Percentiles rank a stretch among this genome's conserved stretches.
Conservation (phyloP, 176 grass and related monocot species). For the Bonia amplexicaulis region DNA sequence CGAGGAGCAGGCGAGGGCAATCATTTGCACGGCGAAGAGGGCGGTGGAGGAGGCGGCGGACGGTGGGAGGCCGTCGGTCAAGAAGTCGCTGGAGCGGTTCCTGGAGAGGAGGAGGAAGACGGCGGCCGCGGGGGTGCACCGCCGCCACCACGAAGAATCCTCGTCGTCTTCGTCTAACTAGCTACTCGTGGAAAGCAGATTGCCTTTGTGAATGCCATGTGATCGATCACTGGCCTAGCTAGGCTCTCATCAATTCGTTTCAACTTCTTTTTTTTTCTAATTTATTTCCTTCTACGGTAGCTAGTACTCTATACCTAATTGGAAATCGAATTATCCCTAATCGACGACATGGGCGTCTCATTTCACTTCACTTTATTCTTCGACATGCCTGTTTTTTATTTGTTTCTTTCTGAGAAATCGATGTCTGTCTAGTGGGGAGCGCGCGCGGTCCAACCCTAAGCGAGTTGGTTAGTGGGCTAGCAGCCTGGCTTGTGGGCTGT, state of each 20-base stretch:
- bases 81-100: slow-evolving; percentile 33
- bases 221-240: not conserved
- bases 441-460: too few species aligned
- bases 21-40: not conserved
- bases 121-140: not conserved
- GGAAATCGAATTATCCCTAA: not conserved
- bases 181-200: not conserved
- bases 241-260: not conserved
- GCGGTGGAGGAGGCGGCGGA: not conserved
- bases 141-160: not conserved
- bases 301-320: not conserved
- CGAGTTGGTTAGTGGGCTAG: too few species aligned
- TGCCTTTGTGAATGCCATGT: not conserved
- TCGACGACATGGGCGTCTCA: not conserved
- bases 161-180: not conserved
- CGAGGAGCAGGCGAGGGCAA: not conserved
- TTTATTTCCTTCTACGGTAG: not conserved
- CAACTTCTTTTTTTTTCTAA: not conserved
- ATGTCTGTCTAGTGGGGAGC: not conserved
- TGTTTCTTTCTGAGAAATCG: not conserved
- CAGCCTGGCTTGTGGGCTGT: too few species aligned
- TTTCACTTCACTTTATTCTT: not conserved
- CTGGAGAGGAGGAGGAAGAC: not conserved
- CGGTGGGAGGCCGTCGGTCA: not conserved
- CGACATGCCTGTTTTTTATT: too few species aligned